Percentiles rank a stretch among this genome's conserved stretches.
Evolutionary conservation across 352 stramenopile species (phyloP).

Genomic region (Phytophthora rubi): DNA sequence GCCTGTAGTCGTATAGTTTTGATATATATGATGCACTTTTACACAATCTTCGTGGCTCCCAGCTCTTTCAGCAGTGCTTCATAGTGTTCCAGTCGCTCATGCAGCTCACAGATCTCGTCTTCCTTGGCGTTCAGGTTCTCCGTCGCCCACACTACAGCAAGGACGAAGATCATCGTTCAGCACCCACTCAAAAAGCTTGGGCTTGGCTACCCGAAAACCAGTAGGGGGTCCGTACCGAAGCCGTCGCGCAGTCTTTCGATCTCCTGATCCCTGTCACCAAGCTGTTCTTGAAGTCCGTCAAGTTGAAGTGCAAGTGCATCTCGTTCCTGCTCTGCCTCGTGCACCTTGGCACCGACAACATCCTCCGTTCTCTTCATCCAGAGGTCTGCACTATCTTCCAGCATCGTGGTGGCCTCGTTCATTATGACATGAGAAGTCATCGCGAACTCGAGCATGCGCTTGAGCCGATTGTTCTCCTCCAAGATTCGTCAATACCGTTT

Average conservation of each 20-base stretch:
- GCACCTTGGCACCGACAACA: conserved; percentile 24
- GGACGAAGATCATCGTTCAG: conserved; percentile 9
- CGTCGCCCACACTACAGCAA: conserved; percentile 37
- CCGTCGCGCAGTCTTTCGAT: conserved; percentile 31
- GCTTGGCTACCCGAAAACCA: conserved; percentile 17
- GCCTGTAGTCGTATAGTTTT: conserved; percentile 6
- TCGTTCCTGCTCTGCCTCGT: conserved; percentile 25
- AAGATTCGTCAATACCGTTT: conserved; percentile 24
- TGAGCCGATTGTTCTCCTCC: conserved; percentile 35
- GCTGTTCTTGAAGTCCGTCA: conserved; percentile 26
- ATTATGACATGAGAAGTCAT: conserved; percentile 34
- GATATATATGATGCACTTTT: conserved; percentile 28
- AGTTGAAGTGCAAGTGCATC: conserved; percentile 25
- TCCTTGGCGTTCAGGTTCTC: conserved; percentile 34
- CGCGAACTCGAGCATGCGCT: conserved; percentile 33
- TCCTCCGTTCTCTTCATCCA: conserved; percentile 31
- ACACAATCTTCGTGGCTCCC: conserved; percentile 23
- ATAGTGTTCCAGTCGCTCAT: conserved; percentile 30
- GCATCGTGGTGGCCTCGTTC: conserved; percentile 33
- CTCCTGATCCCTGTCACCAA: conserved; percentile 34
- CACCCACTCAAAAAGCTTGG: background rate
- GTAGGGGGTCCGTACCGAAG: conserved; percentile 26
- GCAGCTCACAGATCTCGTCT: conserved; percentile 39
- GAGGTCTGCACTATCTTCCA: conserved; percentile 23
- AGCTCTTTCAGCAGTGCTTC: conserved; percentile 22